Evolutionary conservation across 2,329 filamentous ascomycete genomes (phyloP).

Genomic region (Botrytis fabae): DNA sequence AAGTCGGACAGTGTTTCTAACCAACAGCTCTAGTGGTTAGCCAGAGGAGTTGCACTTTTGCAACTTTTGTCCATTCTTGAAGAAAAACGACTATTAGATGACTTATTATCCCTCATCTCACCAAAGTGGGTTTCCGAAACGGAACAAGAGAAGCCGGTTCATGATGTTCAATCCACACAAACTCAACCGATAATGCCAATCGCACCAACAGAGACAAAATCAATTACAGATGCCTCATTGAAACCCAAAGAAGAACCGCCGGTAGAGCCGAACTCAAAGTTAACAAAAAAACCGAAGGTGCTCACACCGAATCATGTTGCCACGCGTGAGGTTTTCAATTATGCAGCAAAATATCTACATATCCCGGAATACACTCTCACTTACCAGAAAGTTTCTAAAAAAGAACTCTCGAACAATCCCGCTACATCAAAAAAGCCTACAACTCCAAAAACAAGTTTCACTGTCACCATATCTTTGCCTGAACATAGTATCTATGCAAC

Average conservation of each 20-base stretch:
- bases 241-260: no score
- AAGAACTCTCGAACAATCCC: background rate
- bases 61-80: conserved; percentile 16
- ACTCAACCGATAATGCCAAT: background rate
- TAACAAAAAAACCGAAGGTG: no score
- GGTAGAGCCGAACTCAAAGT: background rate
- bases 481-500: conserved; percentile 14
- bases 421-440: background rate
- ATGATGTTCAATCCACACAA: background rate
- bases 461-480: background rate
- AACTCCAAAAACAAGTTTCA: background rate
- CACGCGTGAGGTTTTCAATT: conserved; percentile 7
- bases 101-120: background rate
- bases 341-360: conserved; percentile 15
- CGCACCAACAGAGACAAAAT: background rate
- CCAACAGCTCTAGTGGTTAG: background rate
- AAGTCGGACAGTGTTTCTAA: background rate
- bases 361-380: conserved; percentile 2
- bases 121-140: background rate
- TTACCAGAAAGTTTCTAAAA: no score
- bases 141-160: no score
- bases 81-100: background rate
- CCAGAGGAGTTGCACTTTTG: background rate
- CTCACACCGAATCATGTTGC: background rate
- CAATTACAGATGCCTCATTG: background rate